A percentile compares a stretch with the other conserved stretches of the same genome.
These are phyloP conservation scores for Cyathus striatus DNA, from an alignment of 768 basidiomycete species.

Conservation along the genomic window DNA sequence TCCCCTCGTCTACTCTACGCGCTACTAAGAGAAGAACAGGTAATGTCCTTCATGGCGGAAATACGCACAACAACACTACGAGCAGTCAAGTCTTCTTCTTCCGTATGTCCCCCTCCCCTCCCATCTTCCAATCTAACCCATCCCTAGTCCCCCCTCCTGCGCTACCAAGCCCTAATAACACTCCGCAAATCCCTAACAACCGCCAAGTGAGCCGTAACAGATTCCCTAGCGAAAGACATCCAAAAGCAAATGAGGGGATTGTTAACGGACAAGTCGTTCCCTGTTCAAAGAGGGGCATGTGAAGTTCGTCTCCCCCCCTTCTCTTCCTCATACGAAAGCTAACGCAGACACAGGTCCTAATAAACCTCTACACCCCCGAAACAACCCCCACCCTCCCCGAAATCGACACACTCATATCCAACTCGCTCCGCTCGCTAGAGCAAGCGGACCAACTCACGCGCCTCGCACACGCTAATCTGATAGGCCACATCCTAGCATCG, in stretches of 20 bases:
- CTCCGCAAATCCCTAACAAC: slow-evolving; percentile 76
- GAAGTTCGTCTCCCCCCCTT: too few relatives aligned
- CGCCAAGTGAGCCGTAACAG: slow-evolving; percentile 81
- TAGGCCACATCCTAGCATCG: slow-evolving; percentile 77
- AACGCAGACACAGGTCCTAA: too few relatives aligned
- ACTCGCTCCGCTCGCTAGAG: slow-evolving; percentile 76
- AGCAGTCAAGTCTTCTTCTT: slow-evolving; percentile 67
- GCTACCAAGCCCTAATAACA: slow-evolving; percentile 74
- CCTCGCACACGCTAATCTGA: slow-evolving; percentile 71
- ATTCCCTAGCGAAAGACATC: slow-evolving; percentile 73
- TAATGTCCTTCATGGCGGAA: slow-evolving; percentile 95
- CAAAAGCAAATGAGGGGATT: slow-evolving; percentile 75
- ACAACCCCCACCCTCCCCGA: slow-evolving; percentile 61
- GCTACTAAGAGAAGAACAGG: slow-evolving; percentile 35
- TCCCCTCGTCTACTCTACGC: background rate
- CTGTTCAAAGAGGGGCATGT: slow-evolving; percentile 81
- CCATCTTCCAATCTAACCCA: background rate
- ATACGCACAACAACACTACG: slow-evolving; percentile 63
- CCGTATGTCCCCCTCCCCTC: slow-evolving; percentile 27
- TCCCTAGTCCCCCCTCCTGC: slow-evolving; percentile 67
- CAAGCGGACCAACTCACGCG: slow-evolving; percentile 77
- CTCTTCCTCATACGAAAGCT: too few relatives aligned
- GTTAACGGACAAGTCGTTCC: slow-evolving; percentile 76
- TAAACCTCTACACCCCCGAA: slow-evolving; percentile 50
- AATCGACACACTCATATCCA: slow-evolving; percentile 66